Evolutionary conservation across 768 basidiomycete species (phyloP), one percentile per base, ranked within the genome.

Genomic region (Trametes elegans): DNA sequence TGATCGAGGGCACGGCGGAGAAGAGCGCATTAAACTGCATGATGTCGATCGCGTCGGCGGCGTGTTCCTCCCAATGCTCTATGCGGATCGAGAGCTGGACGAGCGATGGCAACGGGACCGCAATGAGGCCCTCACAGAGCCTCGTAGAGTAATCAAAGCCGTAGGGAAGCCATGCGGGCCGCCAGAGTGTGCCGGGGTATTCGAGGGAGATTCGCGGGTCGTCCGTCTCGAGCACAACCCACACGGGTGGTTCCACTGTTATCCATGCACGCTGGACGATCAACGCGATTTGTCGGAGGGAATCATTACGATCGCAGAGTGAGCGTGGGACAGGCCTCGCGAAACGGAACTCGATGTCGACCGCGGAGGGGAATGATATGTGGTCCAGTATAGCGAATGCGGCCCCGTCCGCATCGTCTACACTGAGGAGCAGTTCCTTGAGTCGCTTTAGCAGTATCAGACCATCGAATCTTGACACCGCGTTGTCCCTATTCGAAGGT

Each of bases 91-190:
- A 39, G 38, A 40, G 28, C 11, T 46, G 9, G 10, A 10, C 13
- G 4, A 54, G 45, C 10, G 44, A 35, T 9, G 44, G 53, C 5
- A 54, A 36, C 13, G 53, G 44, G 11, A 47, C 44, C 3, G 53
- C 53, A 7, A 38, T 18, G 36, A 54, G 27, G 19, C 44, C 53
- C 14, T 54, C 53, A 26, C 43, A 53, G 18, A 53, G 52, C 9
- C 34, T 34, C 29, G 29, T 6, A 5, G n/a, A 11, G 4, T 4
- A 24, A 13, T 5, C 23, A 38, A n/a, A 31, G 23, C 11, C 7
- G 11, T 36, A 41, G 34, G 9, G 18, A 23, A 18, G n/a, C n/a
- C n/a, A n/a, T n/a, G n/a, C n/a, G n/a, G n/a, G n/a, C n/a, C n/a
- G n/a, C n/a, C n/a, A n/a, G 14, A n/a, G 14, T 14, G 32, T 18